Percentiles rank a stretch among this genome's conserved stretches.
Conservation (phyloP, 2,329 filamentous ascomycete species). For the Verticillium zaregamsianum region DNA sequence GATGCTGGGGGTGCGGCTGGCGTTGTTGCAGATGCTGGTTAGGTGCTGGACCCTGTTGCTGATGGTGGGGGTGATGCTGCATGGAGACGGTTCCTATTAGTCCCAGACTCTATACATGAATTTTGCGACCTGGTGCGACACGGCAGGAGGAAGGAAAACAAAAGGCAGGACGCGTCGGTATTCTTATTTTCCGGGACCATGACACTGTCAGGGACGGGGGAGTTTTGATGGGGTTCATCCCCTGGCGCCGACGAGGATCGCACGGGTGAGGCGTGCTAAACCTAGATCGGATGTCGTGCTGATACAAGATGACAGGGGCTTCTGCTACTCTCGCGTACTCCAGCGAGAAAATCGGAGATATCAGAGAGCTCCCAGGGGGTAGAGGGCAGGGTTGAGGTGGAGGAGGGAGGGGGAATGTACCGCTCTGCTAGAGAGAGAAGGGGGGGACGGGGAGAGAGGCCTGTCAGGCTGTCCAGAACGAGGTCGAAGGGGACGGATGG, state of each 20-base stretch:
- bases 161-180: constrained; percentile 43
- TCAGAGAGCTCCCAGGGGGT: constrained; percentile 5
- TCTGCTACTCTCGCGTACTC: constrained; percentile 10
- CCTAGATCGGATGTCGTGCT: constrained; percentile 26
- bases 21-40: constrained; percentile 63
- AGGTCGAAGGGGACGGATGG: background rate
- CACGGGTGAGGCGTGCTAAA: constrained; percentile 45
- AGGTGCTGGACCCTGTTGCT: constrained; percentile 67
- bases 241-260: constrained; percentile 40
- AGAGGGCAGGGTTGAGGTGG: constrained; percentile 2
- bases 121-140: constrained; percentile 23
- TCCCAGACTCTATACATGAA: constrained; percentile 25
- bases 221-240: constrained; percentile 30
- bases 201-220: constrained; percentile 42
- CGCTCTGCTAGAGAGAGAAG: background rate
- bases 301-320: constrained; percentile 14
- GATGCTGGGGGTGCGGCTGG: constrained; percentile 58
- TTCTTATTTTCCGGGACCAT: constrained; percentile 42
- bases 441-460: background rate
- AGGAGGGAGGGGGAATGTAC: constrained; percentile 1
- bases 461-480: background rate
- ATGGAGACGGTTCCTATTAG: constrained; percentile 59
- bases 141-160: constrained; percentile 30
- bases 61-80: constrained; percentile 74
- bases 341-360: constrained; percentile 12